phyloP scores from a whole-genome alignment of 2,329 filamentous ascomycete genomes.

The Chrysoporthe puriensis region DNA sequence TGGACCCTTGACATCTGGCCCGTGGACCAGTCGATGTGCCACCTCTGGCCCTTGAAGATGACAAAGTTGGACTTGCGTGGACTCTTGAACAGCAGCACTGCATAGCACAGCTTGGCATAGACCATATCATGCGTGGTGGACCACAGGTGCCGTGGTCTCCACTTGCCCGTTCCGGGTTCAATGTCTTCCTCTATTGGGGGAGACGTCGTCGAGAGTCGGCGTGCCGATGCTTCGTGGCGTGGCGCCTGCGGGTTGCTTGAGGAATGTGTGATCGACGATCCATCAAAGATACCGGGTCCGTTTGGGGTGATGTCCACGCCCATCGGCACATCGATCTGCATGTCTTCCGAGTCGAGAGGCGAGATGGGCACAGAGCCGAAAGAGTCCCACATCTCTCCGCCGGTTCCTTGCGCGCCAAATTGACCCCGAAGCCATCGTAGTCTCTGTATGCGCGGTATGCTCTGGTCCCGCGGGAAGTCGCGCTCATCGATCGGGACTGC shows the following conservation, averaged over 20 bases:
- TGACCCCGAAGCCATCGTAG: constrained; percentile 54
- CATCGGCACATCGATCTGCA: constrained; percentile 12
- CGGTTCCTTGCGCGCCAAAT: constrained; percentile 35
- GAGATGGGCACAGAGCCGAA: constrained; percentile 15
- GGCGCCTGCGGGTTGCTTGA: not conserved
- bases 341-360: constrained; percentile 9
- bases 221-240: constrained; percentile 27
- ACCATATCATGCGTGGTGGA: constrained; percentile 59
- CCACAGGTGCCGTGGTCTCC: constrained; percentile 60
- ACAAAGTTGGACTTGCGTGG: constrained; percentile 63
- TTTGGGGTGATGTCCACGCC: constrained; percentile 26
- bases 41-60: constrained; percentile 59
- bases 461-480: constrained; percentile 64
- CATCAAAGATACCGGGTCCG: constrained; percentile 29
- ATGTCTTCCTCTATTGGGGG: constrained; percentile 51
- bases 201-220: constrained; percentile 49
- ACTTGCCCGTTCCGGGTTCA: constrained; percentile 57
- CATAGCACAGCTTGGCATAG: constrained; percentile 64
- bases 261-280: not conserved
- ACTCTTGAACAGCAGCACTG: constrained; percentile 59
- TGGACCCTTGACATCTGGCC: constrained; percentile 58
- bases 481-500: constrained; percentile 73
- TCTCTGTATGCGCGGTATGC: constrained; percentile 60
- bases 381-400: constrained; percentile 32
- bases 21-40: constrained; percentile 63